Percentiles rank a stretch among this genome's conserved stretches.
These are phyloP conservation scores for Cenchrus americanus DNA, from an alignment of 176 grass and related monocot species.

Conservation along the genomic window DNA sequence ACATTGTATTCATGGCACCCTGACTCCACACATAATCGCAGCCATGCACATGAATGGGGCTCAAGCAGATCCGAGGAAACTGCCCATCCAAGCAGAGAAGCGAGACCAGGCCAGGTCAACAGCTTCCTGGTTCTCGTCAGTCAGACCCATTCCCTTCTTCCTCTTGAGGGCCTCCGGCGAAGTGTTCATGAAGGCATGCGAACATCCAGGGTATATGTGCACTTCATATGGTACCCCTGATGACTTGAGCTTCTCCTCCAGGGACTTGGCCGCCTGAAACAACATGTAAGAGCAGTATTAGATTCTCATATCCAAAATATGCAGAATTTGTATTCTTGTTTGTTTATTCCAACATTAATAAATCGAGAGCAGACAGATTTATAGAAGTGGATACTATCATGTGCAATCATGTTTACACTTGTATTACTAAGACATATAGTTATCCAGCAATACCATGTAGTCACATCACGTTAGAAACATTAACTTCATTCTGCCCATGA, in stretches of 20 bases:
- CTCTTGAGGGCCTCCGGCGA: constrained; percentile 78
- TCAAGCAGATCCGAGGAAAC: constrained; percentile 60
- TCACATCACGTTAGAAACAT: not conserved
- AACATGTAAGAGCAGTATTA: constrained; percentile 16
- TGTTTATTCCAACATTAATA: constrained; percentile 1
- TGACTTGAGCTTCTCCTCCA: constrained; percentile 86
- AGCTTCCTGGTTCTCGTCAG: constrained; percentile 60
- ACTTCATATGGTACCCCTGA: constrained; percentile 73
- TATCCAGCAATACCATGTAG: not conserved
- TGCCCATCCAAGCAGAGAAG: constrained; percentile 82
- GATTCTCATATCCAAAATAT: not conserved
- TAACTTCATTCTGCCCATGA: not conserved
- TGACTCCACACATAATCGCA: not conserved
- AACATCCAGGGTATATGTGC: constrained; percentile 76
- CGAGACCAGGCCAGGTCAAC: constrained; percentile 78
- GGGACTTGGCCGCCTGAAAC: constrained; percentile 77
- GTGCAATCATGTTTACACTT: not conserved
- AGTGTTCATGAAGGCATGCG: constrained; percentile 87
- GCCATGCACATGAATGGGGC: not conserved
- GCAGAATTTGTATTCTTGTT: not conserved
- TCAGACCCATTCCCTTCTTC: constrained; percentile 81
- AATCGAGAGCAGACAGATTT: not conserved
- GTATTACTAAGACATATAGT: not conserved
- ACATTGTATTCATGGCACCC: constrained; percentile 40
- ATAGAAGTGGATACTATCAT: not conserved